Conservation (phyloP, 306 rosid genomes). For the Boehmeria nivea region DNA sequence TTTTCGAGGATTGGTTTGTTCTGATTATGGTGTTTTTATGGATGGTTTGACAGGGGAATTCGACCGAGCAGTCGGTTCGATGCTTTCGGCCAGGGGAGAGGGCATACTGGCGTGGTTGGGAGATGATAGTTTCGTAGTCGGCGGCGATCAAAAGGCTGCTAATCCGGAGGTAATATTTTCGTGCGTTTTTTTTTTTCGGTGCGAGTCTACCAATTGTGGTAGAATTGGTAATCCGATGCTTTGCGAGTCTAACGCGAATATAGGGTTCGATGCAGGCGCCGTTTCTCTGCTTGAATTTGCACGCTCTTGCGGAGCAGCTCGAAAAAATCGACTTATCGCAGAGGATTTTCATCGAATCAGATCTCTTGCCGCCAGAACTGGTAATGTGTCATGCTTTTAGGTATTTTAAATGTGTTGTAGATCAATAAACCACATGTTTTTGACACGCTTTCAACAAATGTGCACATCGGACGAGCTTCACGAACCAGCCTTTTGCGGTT, state of each 20-base stretch:
- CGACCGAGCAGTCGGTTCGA: slow-evolving; percentile 48
- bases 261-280: slow-evolving; percentile 47
- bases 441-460: not conserved
- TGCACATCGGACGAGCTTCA: not conserved
- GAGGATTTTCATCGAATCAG: slow-evolving; percentile 76
- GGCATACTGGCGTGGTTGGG: slow-evolving; percentile 55
- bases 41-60: slow-evolving; percentile 45
- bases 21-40: slow-evolving; percentile 4
- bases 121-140: slow-evolving; percentile 59
- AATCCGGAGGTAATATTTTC: slow-evolving; percentile 49
- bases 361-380: slow-evolving; percentile 60
- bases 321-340: slow-evolving; percentile 53
- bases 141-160: slow-evolving; percentile 44
- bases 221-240: not conserved
- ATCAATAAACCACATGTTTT: not conserved
- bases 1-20: no score
- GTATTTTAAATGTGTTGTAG: slow-evolving; percentile 1
- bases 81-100: slow-evolving; percentile 63
- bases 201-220: not conserved
- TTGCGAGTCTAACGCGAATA: not conserved
- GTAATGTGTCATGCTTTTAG: slow-evolving; percentile 38
- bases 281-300: slow-evolving; percentile 73
- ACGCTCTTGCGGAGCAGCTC: slow-evolving; percentile 61
- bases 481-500: not conserved
- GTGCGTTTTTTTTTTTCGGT: not conserved